Evolutionary conservation across 106 monocot species (phyloP), one percentile per base, ranked within the genome.

Genomic region (Dactylorhiza incarnata): DNA sequence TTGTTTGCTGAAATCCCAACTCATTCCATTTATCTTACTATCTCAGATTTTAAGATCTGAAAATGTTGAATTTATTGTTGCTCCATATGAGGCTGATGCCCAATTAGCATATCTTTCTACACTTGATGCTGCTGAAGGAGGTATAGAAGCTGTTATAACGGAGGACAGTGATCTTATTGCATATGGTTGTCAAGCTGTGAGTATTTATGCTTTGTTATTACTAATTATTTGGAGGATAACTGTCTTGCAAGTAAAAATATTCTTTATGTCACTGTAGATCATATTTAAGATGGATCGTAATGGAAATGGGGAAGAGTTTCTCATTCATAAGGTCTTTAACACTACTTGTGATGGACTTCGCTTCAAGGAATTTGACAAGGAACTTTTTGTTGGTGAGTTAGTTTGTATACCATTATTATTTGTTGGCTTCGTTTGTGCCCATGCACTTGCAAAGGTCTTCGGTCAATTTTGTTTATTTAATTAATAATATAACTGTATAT

Each of bases 21-120:
- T 37, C 37, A 37, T 37, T 37, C 37, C 37, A 37, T 37, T 37
- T 37, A 37, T 37, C 37, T 52, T 52, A 52, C 15, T 52, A 75
- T 80, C 48, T 66, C 68, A 95, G 92, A 88, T 92, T 72, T 73
- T 95, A 73, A 88, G 83, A 68, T 76, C 55, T 12, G 92, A 92
- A 68, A 84, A 62, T 62, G 74, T 92, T 66, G 95, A 95, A 50
- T 92, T 90, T 70, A 77, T 92, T 44, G 95, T 95, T 52, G 90
- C 92, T 83, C 95, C 95, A 72, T 95, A 95, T 85, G 95, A 92
- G 75, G 95, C 95, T 71, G 95, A 95, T 86, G 92, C 95, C 71
- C 95, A 95, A 68, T 73, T 95, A 46, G 95, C 95, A 62, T 90
- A 95, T 73, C 75, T 95, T 49, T 77, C 90, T 51, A 80, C 53